A percentile compares a stretch with the other conserved stretches of the same genome.
phyloP scores from a whole-genome alignment of 306 rosid genomes.

The Urtica urens region DNA sequence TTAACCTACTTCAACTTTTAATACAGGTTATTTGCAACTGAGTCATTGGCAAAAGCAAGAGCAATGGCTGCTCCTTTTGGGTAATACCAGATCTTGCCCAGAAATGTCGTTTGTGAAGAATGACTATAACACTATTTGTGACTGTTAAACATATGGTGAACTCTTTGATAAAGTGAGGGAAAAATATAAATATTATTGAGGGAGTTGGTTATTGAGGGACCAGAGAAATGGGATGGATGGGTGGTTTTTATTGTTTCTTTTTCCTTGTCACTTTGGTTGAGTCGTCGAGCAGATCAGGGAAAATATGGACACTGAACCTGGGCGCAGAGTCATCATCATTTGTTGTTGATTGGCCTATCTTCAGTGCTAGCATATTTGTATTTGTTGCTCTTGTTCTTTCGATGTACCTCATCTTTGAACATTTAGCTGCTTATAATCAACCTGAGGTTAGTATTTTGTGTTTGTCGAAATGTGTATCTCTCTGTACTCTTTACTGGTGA shows the following conservation, averaged over 20 bases:
- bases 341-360: conserved; percentile 62
- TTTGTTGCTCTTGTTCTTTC: conserved; percentile 74
- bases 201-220: too few species aligned
- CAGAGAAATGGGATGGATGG: conserved; percentile 61
- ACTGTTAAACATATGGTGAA: conserved; percentile 8
- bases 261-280: conserved; percentile 48
- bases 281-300: conserved; percentile 54
- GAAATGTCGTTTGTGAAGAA: too few species aligned
- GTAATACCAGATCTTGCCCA: too few species aligned
- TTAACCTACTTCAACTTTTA: too few species aligned
- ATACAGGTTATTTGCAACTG: too few species aligned
- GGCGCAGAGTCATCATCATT: conserved; percentile 37
- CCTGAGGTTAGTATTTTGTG: conserved; percentile 55
- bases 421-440: conserved; percentile 85
- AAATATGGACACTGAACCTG: conserved; percentile 39
- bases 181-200: too few species aligned
- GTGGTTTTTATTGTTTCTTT: conserved; percentile 33
- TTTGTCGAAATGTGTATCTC: background rate
- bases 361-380: conserved; percentile 78
- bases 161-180: conserved; percentile 3
- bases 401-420: conserved; percentile 78
- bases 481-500: background rate
- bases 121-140: conserved; percentile 6
- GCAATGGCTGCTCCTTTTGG: too few species aligned
- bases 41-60: too few species aligned